Percentiles rank a stretch among this genome's conserved stretches.
Evolutionary conservation across 768 basidiomycete species (phyloP).

Genomic region (Nidularia sp.): DNA sequence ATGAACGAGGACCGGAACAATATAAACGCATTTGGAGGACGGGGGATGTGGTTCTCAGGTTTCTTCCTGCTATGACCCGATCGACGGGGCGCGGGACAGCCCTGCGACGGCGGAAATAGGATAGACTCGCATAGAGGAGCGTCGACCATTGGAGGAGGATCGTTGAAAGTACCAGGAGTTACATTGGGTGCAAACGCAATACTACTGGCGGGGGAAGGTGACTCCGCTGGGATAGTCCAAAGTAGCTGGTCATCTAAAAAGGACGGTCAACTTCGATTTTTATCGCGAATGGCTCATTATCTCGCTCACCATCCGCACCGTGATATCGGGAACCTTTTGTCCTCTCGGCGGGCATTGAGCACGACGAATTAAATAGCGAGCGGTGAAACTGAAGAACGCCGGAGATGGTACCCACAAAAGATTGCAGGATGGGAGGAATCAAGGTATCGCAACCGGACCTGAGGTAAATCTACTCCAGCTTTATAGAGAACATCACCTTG

Average conservation of each 20-base stretch:
- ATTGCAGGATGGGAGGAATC: conserved; percentile 1
- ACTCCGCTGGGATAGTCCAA: conserved; percentile 42
- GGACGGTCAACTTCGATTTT: conserved; percentile 1
- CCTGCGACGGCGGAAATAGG: conserved; percentile 47
- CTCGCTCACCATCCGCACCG: conserved; percentile 27
- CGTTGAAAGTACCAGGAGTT: conserved; percentile 53
- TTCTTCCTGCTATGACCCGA: conserved; percentile 57
- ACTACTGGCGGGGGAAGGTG: conserved; percentile 22
- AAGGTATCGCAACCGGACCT: conserved; percentile 1
- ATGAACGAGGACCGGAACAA: conserved; percentile 81
- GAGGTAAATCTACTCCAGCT: not conserved
- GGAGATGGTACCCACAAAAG: conserved; percentile 3
- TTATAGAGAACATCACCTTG: not conserved
- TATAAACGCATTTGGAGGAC: conserved; percentile 82
- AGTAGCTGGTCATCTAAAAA: conserved; percentile 36
- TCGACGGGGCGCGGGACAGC: conserved; percentile 27
- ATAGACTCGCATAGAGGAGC: conserved; percentile 31
- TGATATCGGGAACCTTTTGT: conserved; percentile 32
- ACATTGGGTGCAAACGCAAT: conserved; percentile 58
- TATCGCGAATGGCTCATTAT: conserved; percentile 6
- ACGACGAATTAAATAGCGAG: conserved; percentile 8
- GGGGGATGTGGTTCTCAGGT: conserved; percentile 67
- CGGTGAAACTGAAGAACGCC: conserved; percentile 9
- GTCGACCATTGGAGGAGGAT: conserved; percentile 35
- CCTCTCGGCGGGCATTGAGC: conserved; percentile 44